Conservation (phyloP, 2,329 filamentous ascomycete species). For the Colletotrichum magnum region DNA sequence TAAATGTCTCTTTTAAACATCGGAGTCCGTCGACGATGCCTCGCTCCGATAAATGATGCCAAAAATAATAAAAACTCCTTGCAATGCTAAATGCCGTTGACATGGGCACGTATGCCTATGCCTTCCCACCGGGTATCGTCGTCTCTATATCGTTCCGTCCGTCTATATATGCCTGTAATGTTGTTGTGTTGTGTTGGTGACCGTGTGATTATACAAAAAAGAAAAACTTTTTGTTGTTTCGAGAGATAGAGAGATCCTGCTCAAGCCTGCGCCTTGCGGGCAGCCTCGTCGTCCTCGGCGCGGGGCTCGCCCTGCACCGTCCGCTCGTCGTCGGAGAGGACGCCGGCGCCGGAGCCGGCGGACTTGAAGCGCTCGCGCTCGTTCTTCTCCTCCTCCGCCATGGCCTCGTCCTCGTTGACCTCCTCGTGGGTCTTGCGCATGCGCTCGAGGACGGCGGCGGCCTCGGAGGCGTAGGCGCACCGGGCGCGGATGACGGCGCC, state of each 20-base stretch:
- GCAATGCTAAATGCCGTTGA: constrained; percentile 30
- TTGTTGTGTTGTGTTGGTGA: constrained; percentile 13
- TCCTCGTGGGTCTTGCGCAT: constrained; percentile 50
- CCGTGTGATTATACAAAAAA: constrained; percentile 12
- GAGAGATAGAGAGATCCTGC: neutral
- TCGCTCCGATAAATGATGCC: constrained; percentile 21
- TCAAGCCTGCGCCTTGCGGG: constrained; percentile 16
- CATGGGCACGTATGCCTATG: constrained; percentile 15
- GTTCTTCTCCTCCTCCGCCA: constrained; percentile 38
- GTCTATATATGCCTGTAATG: constrained; percentile 14
- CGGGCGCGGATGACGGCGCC: constrained; percentile 64
- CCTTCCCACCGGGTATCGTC: constrained; percentile 30
- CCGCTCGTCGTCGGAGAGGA: constrained; percentile 39
- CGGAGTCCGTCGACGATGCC: too few species aligned
- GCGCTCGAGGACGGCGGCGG: constrained; percentile 70
- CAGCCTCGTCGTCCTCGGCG: constrained; percentile 27
- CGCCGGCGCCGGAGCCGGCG: constrained; percentile 15
- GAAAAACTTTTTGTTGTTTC: neutral
- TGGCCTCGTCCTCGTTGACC: constrained; percentile 37
- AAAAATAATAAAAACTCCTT: constrained; percentile 26
- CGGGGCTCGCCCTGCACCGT: constrained; percentile 27
- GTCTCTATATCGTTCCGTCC: constrained; percentile 16
- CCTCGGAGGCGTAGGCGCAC: constrained; percentile 70
- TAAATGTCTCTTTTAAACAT: too few species aligned
- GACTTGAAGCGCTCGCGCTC: constrained; percentile 24